Evolutionary conservation across 139 green algal genomes (phyloP).

Genomic region (Diplosphaera chodatii): DNA sequence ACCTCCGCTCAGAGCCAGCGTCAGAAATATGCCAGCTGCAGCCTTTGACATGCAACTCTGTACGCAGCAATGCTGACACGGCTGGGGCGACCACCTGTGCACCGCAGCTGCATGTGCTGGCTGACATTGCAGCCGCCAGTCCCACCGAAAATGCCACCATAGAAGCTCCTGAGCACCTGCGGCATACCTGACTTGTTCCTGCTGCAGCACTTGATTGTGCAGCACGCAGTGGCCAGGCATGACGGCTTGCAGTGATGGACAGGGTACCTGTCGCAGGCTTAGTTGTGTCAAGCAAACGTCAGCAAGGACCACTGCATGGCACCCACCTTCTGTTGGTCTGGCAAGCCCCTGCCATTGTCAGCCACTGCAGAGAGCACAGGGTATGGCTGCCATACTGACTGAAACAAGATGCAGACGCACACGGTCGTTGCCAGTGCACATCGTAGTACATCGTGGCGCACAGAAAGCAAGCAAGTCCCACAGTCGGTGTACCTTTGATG

Average conservation of each 20-base stretch:
- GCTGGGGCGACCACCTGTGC: not conserved
- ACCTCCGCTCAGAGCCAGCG: not conserved
- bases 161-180: not conserved
- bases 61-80: not conserved
- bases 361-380: not conserved
- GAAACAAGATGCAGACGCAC: not conserved
- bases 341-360: not conserved
- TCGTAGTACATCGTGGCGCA: no score
- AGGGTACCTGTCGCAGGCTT: no score
- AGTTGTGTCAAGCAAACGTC: no score
- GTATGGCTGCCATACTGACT: not conserved
- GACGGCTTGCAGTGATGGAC: not conserved
- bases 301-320: not conserved
- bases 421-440: no score
- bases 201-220: not conserved
- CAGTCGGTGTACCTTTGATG: not conserved
- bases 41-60: not conserved
- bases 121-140: not conserved
- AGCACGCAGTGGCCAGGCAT: not conserved
- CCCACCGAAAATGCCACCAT: not conserved
- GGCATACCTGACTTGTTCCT: no score
- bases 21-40: not conserved
- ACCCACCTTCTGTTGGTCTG: not conserved
- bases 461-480: no score
- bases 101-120: not conserved